A percentile compares a stretch with the other conserved stretches of the same genome.
phyloP scores from a whole-genome alignment of 1,139 yeast species.

The Diutina siamensis region DNA sequence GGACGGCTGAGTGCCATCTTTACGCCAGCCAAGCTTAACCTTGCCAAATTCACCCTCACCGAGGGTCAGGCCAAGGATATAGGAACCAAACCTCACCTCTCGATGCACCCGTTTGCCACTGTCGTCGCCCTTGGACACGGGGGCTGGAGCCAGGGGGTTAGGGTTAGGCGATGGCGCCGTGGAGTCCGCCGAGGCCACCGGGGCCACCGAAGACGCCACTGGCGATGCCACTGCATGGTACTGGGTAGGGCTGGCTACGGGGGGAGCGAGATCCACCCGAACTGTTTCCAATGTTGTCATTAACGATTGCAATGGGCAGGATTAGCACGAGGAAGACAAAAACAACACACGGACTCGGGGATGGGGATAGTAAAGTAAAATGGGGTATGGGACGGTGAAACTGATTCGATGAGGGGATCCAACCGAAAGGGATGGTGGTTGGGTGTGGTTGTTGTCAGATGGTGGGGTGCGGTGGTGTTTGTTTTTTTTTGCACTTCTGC shows the following conservation, averaged over 20 bases:
- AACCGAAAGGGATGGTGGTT: background rate
- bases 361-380: too few relatives aligned
- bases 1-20: conserved; percentile 63
- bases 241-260: background rate
- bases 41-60: conserved; percentile 98
- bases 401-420: background rate
- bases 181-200: background rate
- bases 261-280: background rate
- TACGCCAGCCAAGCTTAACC: conserved; percentile 94
- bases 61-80: conserved; percentile 82
- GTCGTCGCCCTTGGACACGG: background rate
- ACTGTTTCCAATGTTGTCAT: conserved; percentile 1
- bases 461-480: background rate
- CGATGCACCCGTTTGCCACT: conserved; percentile 19
- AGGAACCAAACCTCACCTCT: conserved; percentile 73
- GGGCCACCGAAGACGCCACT: background rate
- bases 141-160: background rate
- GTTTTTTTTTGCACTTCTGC: background rate
- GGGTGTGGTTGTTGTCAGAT: background rate
- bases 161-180: background rate
- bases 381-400: too few relatives aligned
- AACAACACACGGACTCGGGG: too few relatives aligned
- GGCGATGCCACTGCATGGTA: background rate
- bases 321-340: too few relatives aligned
- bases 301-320: too few relatives aligned